Evolutionary conservation across 345 rosid species (phyloP).

Genomic region (Eutrema heterophyllum): DNA sequence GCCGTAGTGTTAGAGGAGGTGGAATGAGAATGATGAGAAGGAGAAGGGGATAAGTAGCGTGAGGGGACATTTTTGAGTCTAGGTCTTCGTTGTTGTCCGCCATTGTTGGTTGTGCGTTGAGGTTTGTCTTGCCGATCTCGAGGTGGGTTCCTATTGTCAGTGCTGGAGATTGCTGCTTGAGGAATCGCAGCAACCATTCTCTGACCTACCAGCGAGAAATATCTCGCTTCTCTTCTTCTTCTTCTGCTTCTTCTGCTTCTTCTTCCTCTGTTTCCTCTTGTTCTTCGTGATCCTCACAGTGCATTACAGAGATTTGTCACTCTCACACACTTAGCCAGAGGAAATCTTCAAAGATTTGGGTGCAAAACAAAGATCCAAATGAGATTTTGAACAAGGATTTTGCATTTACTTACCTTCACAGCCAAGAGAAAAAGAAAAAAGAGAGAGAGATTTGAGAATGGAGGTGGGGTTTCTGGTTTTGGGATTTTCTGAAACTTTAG

Average conservation of each 20-base stretch:
- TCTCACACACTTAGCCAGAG: conserved; percentile 5
- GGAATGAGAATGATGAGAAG: conserved; percentile 54
- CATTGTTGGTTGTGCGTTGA: conserved; percentile 29
- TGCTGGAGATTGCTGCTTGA: conserved; percentile 46
- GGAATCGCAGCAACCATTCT: conserved; percentile 74
- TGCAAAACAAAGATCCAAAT: background rate
- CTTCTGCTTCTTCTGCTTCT: conserved; percentile 6
- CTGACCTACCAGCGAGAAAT: conserved; percentile 24
- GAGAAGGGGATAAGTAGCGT: conserved; percentile 78
- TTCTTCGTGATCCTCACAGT: conserved; percentile 37
- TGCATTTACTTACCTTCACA: conserved; percentile 14
- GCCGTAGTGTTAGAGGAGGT: conserved; percentile 27
- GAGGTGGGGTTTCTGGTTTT: conserved; percentile 15
- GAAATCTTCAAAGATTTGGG: conserved; percentile 12
- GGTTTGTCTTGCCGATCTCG: conserved; percentile 19
- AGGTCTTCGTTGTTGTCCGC: conserved; percentile 39
- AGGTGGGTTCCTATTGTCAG: conserved; percentile 19
- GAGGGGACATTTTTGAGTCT: conserved; percentile 64
- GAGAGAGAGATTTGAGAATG: background rate
- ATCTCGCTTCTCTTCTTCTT: background rate
- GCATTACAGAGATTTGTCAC: conserved; percentile 20
- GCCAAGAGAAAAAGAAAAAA: conserved; percentile 21
- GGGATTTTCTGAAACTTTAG: conserved; percentile 19
- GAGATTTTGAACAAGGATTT: conserved; percentile 1
- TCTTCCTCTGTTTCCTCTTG: conserved; percentile 28